Percentiles rank a stretch among this genome's conserved stretches.
Evolutionary conservation across 768 basidiomycete species (phyloP).

Genomic region (Tylopilus plumbeoviolaceoides): DNA sequence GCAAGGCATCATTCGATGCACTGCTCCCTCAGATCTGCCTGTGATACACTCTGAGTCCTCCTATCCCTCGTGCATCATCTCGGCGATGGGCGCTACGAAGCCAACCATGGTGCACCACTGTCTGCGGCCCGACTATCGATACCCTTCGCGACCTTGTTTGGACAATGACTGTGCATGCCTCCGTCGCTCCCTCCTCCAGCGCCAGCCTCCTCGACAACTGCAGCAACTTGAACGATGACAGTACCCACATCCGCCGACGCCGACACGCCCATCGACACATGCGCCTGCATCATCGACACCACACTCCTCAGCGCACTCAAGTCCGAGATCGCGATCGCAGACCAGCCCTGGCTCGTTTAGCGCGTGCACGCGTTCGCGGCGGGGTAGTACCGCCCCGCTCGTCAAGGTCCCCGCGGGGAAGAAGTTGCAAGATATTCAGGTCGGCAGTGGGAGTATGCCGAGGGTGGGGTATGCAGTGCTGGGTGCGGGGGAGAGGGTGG

Average conservation of each 20-base stretch:
- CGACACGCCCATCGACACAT: constrained; percentile 47
- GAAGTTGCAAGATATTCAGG: constrained; percentile 28
- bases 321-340: constrained; percentile 49
- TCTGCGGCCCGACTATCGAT: constrained; percentile 49
- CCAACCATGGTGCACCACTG: constrained; percentile 20
- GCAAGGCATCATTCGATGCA: constrained; percentile 34
- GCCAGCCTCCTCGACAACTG: constrained; percentile 3
- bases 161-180: constrained; percentile 33
- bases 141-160: constrained; percentile 76
- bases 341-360: constrained; percentile 59
- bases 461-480: constrained; percentile 40
- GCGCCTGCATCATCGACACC: constrained; percentile 55
- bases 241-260: constrained; percentile 27
- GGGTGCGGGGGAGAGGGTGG: constrained; percentile 40
- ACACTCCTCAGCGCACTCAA: constrained; percentile 51
- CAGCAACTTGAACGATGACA: constrained; percentile 3
- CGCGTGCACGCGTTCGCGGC: constrained; percentile 53
- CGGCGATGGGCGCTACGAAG: constrained; percentile 34
- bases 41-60: constrained; percentile 30
- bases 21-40: constrained; percentile 61
- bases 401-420: constrained; percentile 35
- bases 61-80: constrained; percentile 48
- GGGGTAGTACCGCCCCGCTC: constrained; percentile 58
- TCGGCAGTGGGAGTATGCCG: too few relatives aligned
- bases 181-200: constrained; percentile 25